Evolutionary conservation across 306 rosid species (phyloP), one percentile per base, ranked within the genome.

Genomic region (Glycine latifolia): DNA sequence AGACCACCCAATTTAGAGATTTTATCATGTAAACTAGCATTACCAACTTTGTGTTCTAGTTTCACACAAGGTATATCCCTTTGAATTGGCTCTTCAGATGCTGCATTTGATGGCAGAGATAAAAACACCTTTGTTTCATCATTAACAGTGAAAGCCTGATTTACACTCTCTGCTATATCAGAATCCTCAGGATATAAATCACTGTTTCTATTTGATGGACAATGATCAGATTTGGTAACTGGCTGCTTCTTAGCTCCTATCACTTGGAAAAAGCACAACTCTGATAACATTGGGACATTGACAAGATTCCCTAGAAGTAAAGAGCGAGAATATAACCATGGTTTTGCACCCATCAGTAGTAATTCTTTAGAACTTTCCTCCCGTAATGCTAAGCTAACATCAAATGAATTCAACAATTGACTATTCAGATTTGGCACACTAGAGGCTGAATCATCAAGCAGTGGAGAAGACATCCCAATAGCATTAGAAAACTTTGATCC

Each of bases 291-390:
- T 39, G 92, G 92, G 33, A 92, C 69, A 26, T 72, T 79, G 60
- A 95, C 91, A 81, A 91, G 75, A 87, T 95, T 95, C 83, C 97
- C 97, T 8, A 58, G 81, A 62, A 93, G 91, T 76, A 95, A 78
- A 80, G 80, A 74, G 14, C 93, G 94, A 86, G 91, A 86, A 85
- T 73, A 67, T 78, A 95, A 73, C 90, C 88, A 88, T 15, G 85
- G 77, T 54, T 86, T 65, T 16, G 94, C 91, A 60, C 87, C 81
- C 0, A 78, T 81, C 86, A 91, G 87, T 49, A 93, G 67, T 82
- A 87, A 59, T 71, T 84, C 86, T 84, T 79, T 95, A 61, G 89
- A 67, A 83, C 63, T 86, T 78, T 87, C 91, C 78, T 90, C 86
- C 71, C 85, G 86, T 76, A 92, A 76, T 62, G 86, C 84, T 80